These are phyloP conservation scores for Xylariaceae sp. DNA, from an alignment of 2,329 filamentous ascomycete genomes.

Conservation along the genomic window DNA sequence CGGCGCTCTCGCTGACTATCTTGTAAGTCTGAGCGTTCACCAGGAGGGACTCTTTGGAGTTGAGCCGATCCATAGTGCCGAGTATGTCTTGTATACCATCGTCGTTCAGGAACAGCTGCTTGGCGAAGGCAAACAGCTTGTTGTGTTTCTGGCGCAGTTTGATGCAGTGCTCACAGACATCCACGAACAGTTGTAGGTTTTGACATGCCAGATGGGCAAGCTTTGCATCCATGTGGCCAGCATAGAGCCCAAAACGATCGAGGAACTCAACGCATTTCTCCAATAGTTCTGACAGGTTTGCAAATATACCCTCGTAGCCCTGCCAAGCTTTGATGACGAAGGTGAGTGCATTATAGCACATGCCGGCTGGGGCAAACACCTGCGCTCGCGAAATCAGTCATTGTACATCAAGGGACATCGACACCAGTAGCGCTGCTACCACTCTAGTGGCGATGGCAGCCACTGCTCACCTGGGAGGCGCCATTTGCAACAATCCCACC, in stretches of 20 bases:
- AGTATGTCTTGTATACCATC: constrained; percentile 26
- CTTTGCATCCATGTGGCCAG: constrained; percentile 24
- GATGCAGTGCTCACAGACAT: constrained; percentile 26
- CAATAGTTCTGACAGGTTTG: constrained; percentile 24
- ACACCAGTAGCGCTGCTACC: too few relatives aligned
- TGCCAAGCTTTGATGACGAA: constrained; percentile 29
- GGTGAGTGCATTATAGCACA: constrained; percentile 29
- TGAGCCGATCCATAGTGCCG: constrained; percentile 25
- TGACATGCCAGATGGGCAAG: constrained; percentile 26
- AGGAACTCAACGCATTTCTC: constrained; percentile 28
- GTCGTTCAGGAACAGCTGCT: constrained; percentile 28
- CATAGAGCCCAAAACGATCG: constrained; percentile 25
- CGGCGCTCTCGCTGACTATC: constrained; percentile 24
- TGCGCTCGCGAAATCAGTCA: constrained; percentile 6
- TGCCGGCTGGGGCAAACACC: constrained; percentile 27
- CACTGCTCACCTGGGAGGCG: constrained; percentile 15
- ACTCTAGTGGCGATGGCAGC: not conserved
- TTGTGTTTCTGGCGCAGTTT: constrained; percentile 23
- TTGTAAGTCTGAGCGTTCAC: constrained; percentile 28
- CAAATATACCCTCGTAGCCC: constrained; percentile 27
- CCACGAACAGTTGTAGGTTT: constrained; percentile 28
- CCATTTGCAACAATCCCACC: constrained; percentile 26
- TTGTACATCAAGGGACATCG: not conserved
- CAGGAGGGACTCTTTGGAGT: constrained; percentile 24
- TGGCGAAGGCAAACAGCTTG: constrained; percentile 22